Evolutionary conservation across 805 yeast species (phyloP).

Genomic region (Hanseniaspora mollemarum): DNA sequence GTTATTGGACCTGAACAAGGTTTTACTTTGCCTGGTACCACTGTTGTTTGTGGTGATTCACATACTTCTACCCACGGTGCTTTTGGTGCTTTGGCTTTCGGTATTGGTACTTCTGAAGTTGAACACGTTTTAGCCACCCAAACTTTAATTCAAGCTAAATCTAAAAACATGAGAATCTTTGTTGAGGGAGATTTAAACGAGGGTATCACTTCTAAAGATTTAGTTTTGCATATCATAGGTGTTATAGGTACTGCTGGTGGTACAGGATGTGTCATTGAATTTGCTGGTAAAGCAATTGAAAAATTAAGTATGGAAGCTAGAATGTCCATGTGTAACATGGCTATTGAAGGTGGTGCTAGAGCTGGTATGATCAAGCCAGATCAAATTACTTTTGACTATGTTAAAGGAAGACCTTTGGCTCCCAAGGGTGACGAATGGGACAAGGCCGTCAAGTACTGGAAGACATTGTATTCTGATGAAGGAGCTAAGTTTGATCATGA

Average conservation of each 20-base stretch:
- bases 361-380: slow-evolving; percentile 99
- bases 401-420: slow-evolving; percentile 88
- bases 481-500: slow-evolving; percentile 85
- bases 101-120: slow-evolving; percentile 98
- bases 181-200: slow-evolving; percentile 74
- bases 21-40: slow-evolving; percentile 94
- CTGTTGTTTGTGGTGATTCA: slow-evolving; percentile 98
- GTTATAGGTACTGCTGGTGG: slow-evolving; percentile 99
- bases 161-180: slow-evolving; percentile 86
- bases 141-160: slow-evolving; percentile 85
- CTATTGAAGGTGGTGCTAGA: slow-evolving; percentile 98
- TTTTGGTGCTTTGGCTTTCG: slow-evolving; percentile 92
- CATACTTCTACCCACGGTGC: slow-evolving; percentile 99
- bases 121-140: slow-evolving; percentile 98
- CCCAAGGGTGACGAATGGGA: slow-evolving; percentile 94
- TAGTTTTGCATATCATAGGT: slow-evolving; percentile 88
- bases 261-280: slow-evolving; percentile 93
- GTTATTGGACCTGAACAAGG: slow-evolving; percentile 99
- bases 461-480: slow-evolving; percentile 71
- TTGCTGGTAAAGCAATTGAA: slow-evolving; percentile 90
- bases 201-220: slow-evolving; percentile 93
- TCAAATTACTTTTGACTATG: slow-evolving; percentile 72
- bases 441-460: slow-evolving; percentile 87
- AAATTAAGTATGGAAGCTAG: slow-evolving; percentile 90
- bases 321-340: slow-evolving; percentile 99